These are phyloP conservation scores for Kurtzmaniella quercitrusa DNA, from an alignment of 1,139 yeast genomes.

Conservation along the genomic window DNA sequence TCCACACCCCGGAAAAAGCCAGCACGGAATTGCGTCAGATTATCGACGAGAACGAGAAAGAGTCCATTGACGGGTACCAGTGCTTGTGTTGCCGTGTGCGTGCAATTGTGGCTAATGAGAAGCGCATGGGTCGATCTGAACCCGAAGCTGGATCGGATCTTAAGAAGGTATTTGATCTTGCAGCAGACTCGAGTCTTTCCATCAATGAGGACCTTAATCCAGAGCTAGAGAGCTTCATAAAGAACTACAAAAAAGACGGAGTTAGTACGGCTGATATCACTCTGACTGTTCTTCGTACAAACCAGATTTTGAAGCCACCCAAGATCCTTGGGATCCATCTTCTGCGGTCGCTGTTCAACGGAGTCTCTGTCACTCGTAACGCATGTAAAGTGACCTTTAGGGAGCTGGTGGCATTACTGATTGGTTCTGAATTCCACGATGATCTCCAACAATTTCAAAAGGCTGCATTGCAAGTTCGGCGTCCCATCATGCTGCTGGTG, in stretches of 20 bases:
- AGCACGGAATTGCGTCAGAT: slow-evolving; percentile 49
- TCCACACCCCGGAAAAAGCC: slow-evolving; percentile 64
- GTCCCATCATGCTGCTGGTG: slow-evolving; percentile 19
- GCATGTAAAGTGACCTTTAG: slow-evolving; percentile 67
- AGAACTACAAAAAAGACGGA: slow-evolving; percentile 39
- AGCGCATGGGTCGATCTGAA: slow-evolving; percentile 12
- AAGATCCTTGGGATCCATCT: slow-evolving; percentile 69
- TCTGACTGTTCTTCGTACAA: slow-evolving; percentile 63
- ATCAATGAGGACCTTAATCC: slow-evolving; percentile 60
- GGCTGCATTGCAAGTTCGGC: slow-evolving; percentile 16
- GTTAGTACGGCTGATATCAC: slow-evolving; percentile 44
- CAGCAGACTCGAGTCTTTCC: slow-evolving; percentile 29
- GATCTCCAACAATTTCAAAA: slow-evolving; percentile 34
- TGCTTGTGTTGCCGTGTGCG: slow-evolving; percentile 65
- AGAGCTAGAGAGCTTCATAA: slow-evolving; percentile 42
- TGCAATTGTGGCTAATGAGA: slow-evolving; percentile 39
- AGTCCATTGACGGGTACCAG: slow-evolving; percentile 75
- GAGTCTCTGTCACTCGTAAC: slow-evolving; percentile 69
- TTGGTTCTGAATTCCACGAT: slow-evolving; percentile 41
- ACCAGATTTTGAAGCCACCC: slow-evolving; percentile 64
- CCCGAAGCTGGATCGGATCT: slow-evolving; percentile 15
- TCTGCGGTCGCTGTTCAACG: slow-evolving; percentile 75
- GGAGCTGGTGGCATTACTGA: slow-evolving; percentile 50
- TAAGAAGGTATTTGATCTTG: slow-evolving; percentile 23
- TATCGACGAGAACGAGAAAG: slow-evolving; percentile 56